Percentiles rank a stretch among this genome's conserved stretches.
These are phyloP conservation scores for Talinum fruticosum DNA, from an alignment of 148 eudicot genomes.

Conservation along the genomic window DNA sequence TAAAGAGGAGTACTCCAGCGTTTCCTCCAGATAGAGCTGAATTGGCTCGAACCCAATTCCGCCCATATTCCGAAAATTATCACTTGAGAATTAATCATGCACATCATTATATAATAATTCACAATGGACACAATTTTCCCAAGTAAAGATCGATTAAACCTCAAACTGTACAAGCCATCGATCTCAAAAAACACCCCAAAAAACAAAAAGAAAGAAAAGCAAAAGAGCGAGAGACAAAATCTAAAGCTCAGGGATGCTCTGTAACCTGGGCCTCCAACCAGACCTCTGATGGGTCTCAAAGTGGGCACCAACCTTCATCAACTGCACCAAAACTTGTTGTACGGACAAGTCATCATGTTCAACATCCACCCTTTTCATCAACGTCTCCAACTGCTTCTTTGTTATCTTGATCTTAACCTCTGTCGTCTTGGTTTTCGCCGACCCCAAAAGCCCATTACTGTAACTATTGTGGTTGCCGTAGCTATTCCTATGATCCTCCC, in stretches of 20 bases:
- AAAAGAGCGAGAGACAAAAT: too few species aligned
- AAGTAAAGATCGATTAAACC: neutral
- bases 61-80: too few species aligned
- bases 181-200: neutral
- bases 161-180: neutral
- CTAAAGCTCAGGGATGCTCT: slow-evolving; percentile 48
- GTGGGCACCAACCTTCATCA: slow-evolving; percentile 34
- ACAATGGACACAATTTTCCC: neutral
- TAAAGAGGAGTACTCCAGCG: too few species aligned
- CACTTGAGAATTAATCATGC: neutral
- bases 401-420: slow-evolving; percentile 44
- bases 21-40: too few species aligned
- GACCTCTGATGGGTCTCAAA: slow-evolving; percentile 35
- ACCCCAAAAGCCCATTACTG: neutral
- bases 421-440: neutral
- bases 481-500: neutral
- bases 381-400: slow-evolving; percentile 42
- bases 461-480: neutral
- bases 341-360: slow-evolving; percentile 25
- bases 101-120: neutral
- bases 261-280: slow-evolving; percentile 56
- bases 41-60: too few species aligned
- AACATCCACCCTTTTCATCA: slow-evolving; percentile 18
- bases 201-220: neutral
- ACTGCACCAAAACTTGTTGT: slow-evolving; percentile 35